phyloP scores from a whole-genome alignment of 2,329 filamentous ascomycete species.

The Talaromyces sp. region DNA sequence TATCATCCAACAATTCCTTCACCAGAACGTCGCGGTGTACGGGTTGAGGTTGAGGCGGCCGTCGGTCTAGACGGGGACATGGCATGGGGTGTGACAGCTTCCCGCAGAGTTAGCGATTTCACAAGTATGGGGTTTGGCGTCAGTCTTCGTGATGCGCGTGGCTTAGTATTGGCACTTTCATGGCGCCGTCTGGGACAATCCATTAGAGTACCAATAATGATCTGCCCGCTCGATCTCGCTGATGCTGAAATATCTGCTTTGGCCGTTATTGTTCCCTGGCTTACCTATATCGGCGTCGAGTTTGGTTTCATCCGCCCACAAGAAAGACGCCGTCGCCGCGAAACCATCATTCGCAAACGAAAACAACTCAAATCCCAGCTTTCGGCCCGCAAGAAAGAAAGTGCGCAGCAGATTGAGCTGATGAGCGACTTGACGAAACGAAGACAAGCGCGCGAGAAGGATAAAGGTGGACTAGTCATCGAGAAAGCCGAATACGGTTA shows the following conservation, averaged over 20 bases:
- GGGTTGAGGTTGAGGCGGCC: slow-evolving; percentile 32
- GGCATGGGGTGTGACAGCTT: slow-evolving; percentile 35
- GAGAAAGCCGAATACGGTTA: slow-evolving; percentile 41
- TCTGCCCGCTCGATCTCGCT: slow-evolving; percentile 35
- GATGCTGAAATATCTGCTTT: slow-evolving; percentile 33
- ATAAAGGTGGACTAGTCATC: slow-evolving; percentile 38
- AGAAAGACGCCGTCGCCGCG: slow-evolving; percentile 34
- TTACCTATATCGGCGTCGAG: slow-evolving; percentile 40
- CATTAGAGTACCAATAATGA: slow-evolving; percentile 37
- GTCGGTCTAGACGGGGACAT: slow-evolving; percentile 29
- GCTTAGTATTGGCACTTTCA: slow-evolving; percentile 37
- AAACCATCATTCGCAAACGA: slow-evolving; percentile 33
- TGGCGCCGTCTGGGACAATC: slow-evolving; percentile 42
- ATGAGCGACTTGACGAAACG: slow-evolving; percentile 40
- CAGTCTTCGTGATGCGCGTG: slow-evolving; percentile 31
- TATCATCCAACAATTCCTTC: slow-evolving; percentile 32
- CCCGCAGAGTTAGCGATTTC: slow-evolving; percentile 36
- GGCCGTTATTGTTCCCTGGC: slow-evolving; percentile 38
- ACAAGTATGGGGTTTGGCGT: slow-evolving; percentile 40
- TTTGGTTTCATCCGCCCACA: slow-evolving; percentile 41
- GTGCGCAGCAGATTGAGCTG: slow-evolving; percentile 37
- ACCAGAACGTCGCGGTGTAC: slow-evolving; percentile 31
- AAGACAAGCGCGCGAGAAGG: slow-evolving; percentile 35
- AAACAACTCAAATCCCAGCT: slow-evolving; percentile 37
- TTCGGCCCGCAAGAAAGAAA: slow-evolving; percentile 36